These are phyloP conservation scores for Sordariomycetes sp. DNA, from an alignment of 2,329 filamentous ascomycete genomes.

Conservation along the genomic window DNA sequence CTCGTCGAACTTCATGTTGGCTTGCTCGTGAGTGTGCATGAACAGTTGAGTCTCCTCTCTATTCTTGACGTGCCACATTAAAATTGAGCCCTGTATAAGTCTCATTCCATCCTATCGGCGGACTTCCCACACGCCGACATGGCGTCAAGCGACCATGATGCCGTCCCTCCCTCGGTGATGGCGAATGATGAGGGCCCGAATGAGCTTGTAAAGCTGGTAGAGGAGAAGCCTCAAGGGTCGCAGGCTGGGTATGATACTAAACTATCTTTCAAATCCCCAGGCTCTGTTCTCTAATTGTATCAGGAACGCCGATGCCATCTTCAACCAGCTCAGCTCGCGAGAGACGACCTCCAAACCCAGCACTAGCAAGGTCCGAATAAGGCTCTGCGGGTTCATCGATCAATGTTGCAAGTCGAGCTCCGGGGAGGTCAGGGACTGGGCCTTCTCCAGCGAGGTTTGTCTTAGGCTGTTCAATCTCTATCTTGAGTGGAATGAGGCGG, in stretches of 20 bases:
- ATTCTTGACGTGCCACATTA: not conserved
- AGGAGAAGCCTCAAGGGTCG: not conserved
- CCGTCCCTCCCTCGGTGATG: not conserved
- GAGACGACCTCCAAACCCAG: constrained; percentile 39
- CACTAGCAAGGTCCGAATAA: constrained; percentile 40
- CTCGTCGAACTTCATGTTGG: not conserved
- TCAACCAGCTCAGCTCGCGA: constrained; percentile 30
- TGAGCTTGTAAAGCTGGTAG: not conserved
- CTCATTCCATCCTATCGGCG: not conserved
- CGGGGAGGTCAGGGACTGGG: constrained; percentile 28
- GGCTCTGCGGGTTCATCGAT: constrained; percentile 49
- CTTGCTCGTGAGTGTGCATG: not conserved
- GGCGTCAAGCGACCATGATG: not conserved
- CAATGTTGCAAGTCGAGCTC: constrained; percentile 38
- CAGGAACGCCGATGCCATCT: constrained; percentile 25
- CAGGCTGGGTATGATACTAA: not conserved
- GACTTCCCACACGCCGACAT: not conserved
- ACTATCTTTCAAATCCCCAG: not conserved
- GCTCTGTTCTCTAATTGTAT: not conserved
- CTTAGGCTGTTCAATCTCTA: constrained; percentile 46
- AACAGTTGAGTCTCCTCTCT: not conserved
- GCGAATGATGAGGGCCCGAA: not conserved
- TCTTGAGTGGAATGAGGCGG: constrained; percentile 53
- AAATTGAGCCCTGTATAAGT: not conserved
- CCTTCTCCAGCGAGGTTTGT: constrained; percentile 34